Conservation (phyloP, 2,329 filamentous ascomycete species). For the Pseudophaeomoniella oleicola region DNA sequence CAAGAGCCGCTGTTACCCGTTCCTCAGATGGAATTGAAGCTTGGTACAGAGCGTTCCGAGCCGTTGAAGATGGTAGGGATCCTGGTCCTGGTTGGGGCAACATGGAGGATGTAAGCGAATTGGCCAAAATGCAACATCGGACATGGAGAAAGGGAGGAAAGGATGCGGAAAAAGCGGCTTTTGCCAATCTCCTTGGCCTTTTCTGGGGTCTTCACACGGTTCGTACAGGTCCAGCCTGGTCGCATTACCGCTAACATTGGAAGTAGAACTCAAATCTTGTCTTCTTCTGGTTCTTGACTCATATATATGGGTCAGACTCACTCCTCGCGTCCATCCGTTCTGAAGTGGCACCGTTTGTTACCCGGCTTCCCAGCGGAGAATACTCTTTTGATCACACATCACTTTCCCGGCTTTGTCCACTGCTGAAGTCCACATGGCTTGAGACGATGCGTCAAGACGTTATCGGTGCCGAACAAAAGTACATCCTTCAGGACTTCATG, state of each 20-base stretch:
- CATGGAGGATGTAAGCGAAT: constrained; percentile 32
- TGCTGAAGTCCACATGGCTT: constrained; percentile 30
- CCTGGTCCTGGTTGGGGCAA: constrained; percentile 31
- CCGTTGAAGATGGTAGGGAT: constrained; percentile 25
- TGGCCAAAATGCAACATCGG: constrained; percentile 26
- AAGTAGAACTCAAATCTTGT: constrained; percentile 33
- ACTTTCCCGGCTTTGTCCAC: constrained; percentile 26
- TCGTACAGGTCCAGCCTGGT: not conserved
- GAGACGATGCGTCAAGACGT: constrained; percentile 31
- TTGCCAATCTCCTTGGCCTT: constrained; percentile 19
- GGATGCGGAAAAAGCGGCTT: constrained; percentile 13
- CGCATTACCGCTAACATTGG: not conserved
- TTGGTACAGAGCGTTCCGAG: constrained; percentile 27
- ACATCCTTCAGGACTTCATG: constrained; percentile 22
- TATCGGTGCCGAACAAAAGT: constrained; percentile 26
- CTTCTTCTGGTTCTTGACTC: constrained; percentile 36
- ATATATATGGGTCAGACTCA: constrained; percentile 25
- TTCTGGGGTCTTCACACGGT: constrained; percentile 38
- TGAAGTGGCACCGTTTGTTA: constrained; percentile 31
- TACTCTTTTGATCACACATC: constrained; percentile 26
- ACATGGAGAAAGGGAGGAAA: constrained; percentile 14
- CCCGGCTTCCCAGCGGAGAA: constrained; percentile 18
- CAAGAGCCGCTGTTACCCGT: constrained; percentile 30
- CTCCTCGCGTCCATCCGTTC: constrained; percentile 27
- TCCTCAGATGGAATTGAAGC: constrained; percentile 25